These are phyloP conservation scores for Circinella minor DNA, from an alignment of 371 early-diverging fungal genomes.

Conservation along the genomic window DNA sequence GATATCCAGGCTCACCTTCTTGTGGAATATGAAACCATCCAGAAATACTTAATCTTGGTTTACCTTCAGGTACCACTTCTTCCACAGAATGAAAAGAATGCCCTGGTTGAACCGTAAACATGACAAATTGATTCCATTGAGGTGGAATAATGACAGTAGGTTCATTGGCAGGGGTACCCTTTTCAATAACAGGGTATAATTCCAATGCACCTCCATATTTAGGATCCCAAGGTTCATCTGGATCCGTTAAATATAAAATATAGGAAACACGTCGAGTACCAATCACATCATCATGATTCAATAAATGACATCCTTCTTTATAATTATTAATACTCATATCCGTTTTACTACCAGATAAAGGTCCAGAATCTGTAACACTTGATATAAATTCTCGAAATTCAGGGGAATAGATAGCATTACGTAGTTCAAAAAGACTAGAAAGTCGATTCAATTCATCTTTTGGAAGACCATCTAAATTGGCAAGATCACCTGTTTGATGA, in stretches of 20 bases:
- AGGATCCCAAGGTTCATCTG: constrained; percentile 64
- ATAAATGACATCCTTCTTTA: constrained; percentile 70
- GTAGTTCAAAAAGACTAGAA: constrained; percentile 55
- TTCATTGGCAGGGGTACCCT: constrained; percentile 64
- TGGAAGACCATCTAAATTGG: constrained; percentile 77
- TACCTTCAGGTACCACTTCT: constrained; percentile 66
- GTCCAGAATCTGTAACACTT: constrained; percentile 70
- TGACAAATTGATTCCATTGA: constrained; percentile 74
- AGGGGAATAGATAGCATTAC: constrained; percentile 73
- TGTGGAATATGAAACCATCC: constrained; percentile 83
- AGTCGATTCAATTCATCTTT: constrained; percentile 55
- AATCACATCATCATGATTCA: constrained; percentile 85
- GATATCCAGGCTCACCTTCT: constrained; percentile 61
- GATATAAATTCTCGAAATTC: constrained; percentile 72
- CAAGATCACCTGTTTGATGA: constrained; percentile 80
- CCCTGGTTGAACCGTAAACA: constrained; percentile 81
- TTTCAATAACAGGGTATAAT: constrained; percentile 67
- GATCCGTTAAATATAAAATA: constrained; percentile 78
- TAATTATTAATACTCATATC: constrained; percentile 73
- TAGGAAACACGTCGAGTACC: constrained; percentile 76
- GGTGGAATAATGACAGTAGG: constrained; percentile 68
- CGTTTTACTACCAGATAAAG: constrained; percentile 63
- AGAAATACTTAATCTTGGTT: constrained; percentile 69
- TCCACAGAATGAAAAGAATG: constrained; percentile 80
- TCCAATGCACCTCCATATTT: constrained; percentile 74